These are phyloP conservation scores for Funneliformis geosporum DNA, from an alignment of 192 early-diverging fungal genomes.

Conservation along the genomic window DNA sequence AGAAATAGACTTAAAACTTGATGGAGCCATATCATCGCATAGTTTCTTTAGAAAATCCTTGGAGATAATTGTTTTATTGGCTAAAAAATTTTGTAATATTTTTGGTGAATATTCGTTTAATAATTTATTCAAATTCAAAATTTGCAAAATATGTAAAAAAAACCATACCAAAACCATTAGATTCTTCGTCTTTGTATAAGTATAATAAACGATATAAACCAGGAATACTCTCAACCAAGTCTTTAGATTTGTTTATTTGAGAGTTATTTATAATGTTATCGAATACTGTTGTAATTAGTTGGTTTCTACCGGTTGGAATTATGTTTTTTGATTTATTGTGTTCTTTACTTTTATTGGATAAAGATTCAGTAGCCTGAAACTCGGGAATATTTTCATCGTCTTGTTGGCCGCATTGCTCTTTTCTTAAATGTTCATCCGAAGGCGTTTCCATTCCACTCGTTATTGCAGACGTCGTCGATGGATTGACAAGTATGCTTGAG, in stretches of 20 bases:
- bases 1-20: slow-evolving; percentile 13
- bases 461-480: too few relatives aligned
- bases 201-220: slow-evolving; percentile 20
- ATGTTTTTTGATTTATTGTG: too few relatives aligned
- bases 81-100: not conserved
- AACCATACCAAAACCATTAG: slow-evolving; percentile 23
- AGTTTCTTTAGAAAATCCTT: not conserved
- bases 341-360: too few relatives aligned
- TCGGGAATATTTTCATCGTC: too few relatives aligned
- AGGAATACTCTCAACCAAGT: not conserved
- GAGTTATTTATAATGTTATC: too few relatives aligned
- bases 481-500: too few relatives aligned
- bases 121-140: not conserved
- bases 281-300: too few relatives aligned
- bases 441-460: too few relatives aligned
- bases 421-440: too few relatives aligned
- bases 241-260: not conserved
- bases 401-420: too few relatives aligned
- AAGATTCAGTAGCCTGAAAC: too few relatives aligned
- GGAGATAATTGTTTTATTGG: slow-evolving; percentile 21
- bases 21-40: slow-evolving; percentile 18
- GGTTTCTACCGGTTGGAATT: too few relatives aligned
- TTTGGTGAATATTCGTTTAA: not conserved
- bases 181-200: slow-evolving; percentile 19
- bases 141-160: not conserved